These are phyloP conservation scores for Kwoniella dejecticola DNA, from an alignment of 768 basidiomycete species.

Conservation along the genomic window DNA sequence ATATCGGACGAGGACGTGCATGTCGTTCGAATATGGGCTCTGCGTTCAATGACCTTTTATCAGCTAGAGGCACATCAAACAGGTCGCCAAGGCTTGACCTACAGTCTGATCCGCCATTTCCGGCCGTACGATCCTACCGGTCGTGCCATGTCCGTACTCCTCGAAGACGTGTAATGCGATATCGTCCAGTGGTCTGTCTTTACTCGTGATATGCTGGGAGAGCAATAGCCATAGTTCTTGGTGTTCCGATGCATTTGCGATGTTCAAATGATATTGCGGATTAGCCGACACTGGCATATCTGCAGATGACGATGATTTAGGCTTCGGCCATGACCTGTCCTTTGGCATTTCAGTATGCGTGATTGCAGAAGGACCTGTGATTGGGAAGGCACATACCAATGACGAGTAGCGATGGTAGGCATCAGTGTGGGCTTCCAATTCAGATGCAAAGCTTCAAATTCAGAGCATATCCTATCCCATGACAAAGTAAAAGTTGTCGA, in stretches of 20 bases:
- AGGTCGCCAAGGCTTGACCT: not conserved
- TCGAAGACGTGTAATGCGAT: conserved; percentile 64
- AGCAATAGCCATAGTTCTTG: conserved; percentile 78
- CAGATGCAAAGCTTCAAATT: conserved; percentile 77
- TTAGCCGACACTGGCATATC: not conserved
- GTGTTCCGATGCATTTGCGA: conserved; percentile 2
- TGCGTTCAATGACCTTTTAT: conserved; percentile 1
- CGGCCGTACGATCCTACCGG: not conserved
- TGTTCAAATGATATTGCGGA: conserved; percentile 22
- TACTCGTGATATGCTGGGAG: conserved; percentile 70
- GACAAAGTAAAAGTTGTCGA: conserved; percentile 61
- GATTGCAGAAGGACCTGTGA: not conserved
- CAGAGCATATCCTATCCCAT: conserved; percentile 73
- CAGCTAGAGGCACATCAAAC: not conserved
- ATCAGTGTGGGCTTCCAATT: conserved; percentile 82
- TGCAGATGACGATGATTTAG: conserved; percentile 3
- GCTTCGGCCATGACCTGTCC: conserved; percentile 38
- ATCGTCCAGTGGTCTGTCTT: conserved; percentile 66
- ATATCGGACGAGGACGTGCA: conserved; percentile 59
- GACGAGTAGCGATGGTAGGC: conserved; percentile 61
- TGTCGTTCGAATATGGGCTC: conserved; percentile 58
- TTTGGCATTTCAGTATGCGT: not conserved
- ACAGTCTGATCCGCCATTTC: conserved; percentile 14
- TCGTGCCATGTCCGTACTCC: conserved; percentile 16
- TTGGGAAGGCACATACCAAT: conserved; percentile 63